A percentile compares a stretch with the other conserved stretches of the same genome.
Evolutionary conservation across 2,329 filamentous ascomycete genomes (phyloP).

Genomic region (Phialophora verrucosa): DNA sequence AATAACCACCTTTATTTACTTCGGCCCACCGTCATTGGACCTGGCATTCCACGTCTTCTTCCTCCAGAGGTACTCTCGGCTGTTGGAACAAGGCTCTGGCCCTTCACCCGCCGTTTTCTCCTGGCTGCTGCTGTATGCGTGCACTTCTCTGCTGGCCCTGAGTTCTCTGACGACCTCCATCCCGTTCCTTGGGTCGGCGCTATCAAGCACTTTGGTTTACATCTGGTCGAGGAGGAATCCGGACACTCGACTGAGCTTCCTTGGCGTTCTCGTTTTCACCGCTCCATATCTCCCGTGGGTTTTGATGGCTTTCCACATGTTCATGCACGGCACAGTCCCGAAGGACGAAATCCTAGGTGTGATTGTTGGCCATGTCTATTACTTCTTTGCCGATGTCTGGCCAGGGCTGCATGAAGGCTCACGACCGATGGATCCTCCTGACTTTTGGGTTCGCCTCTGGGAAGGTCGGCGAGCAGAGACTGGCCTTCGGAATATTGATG

Average conservation of each 20-base stretch:
- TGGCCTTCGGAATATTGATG: constrained; percentile 61
- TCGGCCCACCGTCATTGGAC: constrained; percentile 90
- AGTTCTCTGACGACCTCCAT: constrained; percentile 82
- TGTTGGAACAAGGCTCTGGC: constrained; percentile 93
- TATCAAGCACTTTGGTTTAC: constrained; percentile 93
- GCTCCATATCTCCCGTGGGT: constrained; percentile 97
- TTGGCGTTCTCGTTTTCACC: constrained; percentile 87
- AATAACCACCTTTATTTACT: constrained; percentile 96
- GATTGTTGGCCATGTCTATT: constrained; percentile 94
- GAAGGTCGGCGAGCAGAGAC: constrained; percentile 58
- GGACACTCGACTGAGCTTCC: constrained; percentile 83
- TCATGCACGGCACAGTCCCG: constrained; percentile 87
- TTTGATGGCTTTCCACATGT: constrained; percentile 85
- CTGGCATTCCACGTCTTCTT: constrained; percentile 98
- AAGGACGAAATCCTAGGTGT: constrained; percentile 97
- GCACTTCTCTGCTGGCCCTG: constrained; percentile 75
- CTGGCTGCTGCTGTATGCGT: constrained; percentile 89
- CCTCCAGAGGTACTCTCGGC: constrained; percentile 90
- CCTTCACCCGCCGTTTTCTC: constrained; percentile 91
- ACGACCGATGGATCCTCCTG: constrained; percentile 84
- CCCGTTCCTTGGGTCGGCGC: constrained; percentile 88
- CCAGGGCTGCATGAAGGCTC: constrained; percentile 85
- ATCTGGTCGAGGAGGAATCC: constrained; percentile 97
- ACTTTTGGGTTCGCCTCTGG: constrained; percentile 88
- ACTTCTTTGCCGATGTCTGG: constrained; percentile 97